Evolutionary conservation across 495 filamentous ascomycete species (phyloP), one percentile per base, ranked within the genome.

Genomic region (Penicillium fimorum): DNA sequence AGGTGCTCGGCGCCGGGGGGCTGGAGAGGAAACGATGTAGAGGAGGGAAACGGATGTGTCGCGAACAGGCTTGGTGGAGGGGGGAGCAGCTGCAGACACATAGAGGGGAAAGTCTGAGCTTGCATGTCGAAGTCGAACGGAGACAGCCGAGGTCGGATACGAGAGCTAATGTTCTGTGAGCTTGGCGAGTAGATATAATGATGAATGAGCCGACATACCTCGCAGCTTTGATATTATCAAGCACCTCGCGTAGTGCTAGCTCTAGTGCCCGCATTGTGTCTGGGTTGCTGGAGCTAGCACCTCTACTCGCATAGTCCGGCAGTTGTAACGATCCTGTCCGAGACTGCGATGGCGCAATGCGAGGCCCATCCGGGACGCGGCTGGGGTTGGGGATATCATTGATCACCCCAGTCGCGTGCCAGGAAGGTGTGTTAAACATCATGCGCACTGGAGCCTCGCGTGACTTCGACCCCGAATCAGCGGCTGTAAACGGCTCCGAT

Each of bases 81-180:
- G 40, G 87, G 85, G 4, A 96, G 84, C 57, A 92, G 86, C 57
- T 87, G 87, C 7, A 96, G 81, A 38, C 85, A 88, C 20, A 96
- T 80, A 18, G 87, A 86, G 7, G 91, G 91, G 60, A 95, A 96
- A 25, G 87, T 88, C 57, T 94, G 82, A 24, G 85, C 71, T 55
- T 89, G 84, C 30, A 91, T 85, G 55, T 96, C 88, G 71, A 96
- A 92, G 58, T 91, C 84, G 67, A 96, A 96, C 0, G 88, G 87
- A 27, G 68, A 80, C 53, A 68, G 68, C 60, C 66, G 80, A 72
- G 72, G 70, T 25, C 67, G 70, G 32, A 64, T 64, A 41, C 68
- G 69, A 27, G 30, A 54, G 47, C 35, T 40, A 24, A 12, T 17
- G 22, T 25, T 58, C 24, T 2, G 30, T 61, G 2, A 60, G 50